A percentile compares a stretch with the other conserved stretches of the same genome.
Conservation (phyloP, 352 stramenopile species). For the Pythium sukuiense region DNA sequence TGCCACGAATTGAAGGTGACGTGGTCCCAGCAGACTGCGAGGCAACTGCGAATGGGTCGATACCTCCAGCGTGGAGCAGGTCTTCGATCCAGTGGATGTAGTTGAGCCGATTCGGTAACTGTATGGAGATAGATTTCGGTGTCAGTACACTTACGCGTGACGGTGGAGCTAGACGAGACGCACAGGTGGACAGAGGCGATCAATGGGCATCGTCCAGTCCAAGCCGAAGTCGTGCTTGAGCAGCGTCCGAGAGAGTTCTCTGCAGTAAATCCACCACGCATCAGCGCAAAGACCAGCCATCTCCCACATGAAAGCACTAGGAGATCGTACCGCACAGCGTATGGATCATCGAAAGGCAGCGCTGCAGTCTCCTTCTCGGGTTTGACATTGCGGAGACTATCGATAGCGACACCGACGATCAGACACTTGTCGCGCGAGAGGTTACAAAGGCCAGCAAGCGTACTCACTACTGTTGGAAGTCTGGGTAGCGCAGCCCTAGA, state of each 20-base stretch:
- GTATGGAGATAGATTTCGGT: background rate
- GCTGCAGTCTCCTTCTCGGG: constrained; percentile 50
- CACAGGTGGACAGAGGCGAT: constrained; percentile 94
- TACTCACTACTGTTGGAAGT: constrained; percentile 67
- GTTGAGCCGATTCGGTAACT: constrained; percentile 91
- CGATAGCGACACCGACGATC: background rate
- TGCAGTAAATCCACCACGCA: constrained; percentile 8
- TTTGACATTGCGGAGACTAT: constrained; percentile 66
- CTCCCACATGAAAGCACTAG: background rate
- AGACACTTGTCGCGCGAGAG: background rate
- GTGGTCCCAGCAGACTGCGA: constrained; percentile 3
- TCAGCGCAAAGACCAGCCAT: background rate
- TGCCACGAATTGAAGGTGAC: constrained; percentile 45
- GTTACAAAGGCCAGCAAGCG: background rate
- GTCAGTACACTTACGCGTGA: background rate
- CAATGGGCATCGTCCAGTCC: constrained; percentile 89
- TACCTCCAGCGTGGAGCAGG: constrained; percentile 61
- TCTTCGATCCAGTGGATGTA: constrained; percentile 97
- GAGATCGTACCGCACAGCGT: constrained; percentile 54
- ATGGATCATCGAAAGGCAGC: constrained; percentile 76
- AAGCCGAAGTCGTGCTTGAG: constrained; percentile 90
- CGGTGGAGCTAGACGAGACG: constrained; percentile 21
- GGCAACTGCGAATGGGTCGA: constrained; percentile 27
- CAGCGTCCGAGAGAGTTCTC: constrained; percentile 91
- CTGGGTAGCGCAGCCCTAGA: constrained; percentile 57